Evolutionary conservation across 176 grass and related monocot species (phyloP), one percentile per base, ranked within the genome.

Genomic region (Oryza glumipatula): DNA sequence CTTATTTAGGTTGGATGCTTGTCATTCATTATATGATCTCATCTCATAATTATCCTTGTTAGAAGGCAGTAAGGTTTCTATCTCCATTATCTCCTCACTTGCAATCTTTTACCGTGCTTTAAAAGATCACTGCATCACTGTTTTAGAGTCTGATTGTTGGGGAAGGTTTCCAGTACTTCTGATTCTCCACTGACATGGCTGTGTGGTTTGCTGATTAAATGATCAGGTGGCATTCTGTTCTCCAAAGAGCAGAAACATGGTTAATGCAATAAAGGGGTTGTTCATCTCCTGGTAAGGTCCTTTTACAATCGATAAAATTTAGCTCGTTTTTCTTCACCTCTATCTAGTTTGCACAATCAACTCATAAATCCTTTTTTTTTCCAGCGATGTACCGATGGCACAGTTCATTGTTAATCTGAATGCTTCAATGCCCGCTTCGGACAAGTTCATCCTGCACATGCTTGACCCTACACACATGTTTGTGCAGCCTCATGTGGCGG

Each of bases 361-460:
- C 9, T 76, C 63, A 11, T n/a, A 23, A 23, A 63, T 63, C 46
- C 3, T 30, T 30, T 30, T 48, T 64, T 30, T 11, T 17, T 38
- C 6, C 80, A 99, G 91, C 68, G 96, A 96, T 60, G 66, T 96
- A 24, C 96, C 96, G 2, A 96, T 96, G 96, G 86, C 96, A 0
- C 96, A 99, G 66, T 99, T 99, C 72, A 96, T 96, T 16, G 77
- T 96, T 5, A 99, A 90, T 54, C 46, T 96, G 83, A 94, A 99
- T 68, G 88, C 84, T 41, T 88, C 91, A 13, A 88, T 96, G 89
- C 89, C 93, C 0, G 74, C 96, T 38, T 90, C 88, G 1, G 93
- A 98, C 6, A 95, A 69, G 83, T 96, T 98, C 83, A 98, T 98
- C 12, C 26, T 98, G 63, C 96, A 98, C 41, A 80, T 90, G 66